Conservation (phyloP, 768 basidiomycete genomes). For the Boletus edulis region DNA sequence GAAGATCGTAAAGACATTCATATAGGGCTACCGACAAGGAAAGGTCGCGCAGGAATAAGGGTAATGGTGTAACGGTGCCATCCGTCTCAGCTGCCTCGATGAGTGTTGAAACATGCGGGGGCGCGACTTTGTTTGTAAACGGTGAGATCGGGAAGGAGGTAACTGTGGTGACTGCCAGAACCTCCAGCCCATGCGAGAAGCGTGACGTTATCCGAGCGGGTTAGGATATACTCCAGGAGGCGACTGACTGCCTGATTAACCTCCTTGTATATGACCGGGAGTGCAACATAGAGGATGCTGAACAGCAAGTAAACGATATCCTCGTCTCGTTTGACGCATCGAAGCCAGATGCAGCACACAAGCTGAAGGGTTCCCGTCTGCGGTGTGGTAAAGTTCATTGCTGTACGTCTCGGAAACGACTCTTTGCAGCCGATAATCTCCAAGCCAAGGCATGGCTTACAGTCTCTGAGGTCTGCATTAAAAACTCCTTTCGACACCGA, state of each 20-base stretch:
- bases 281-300: not conserved
- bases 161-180: not conserved
- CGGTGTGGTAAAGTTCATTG: not conserved
- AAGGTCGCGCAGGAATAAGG: not conserved
- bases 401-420: not conserved
- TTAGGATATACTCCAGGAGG: not conserved
- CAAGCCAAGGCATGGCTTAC: too few species aligned
- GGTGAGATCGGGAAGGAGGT: not conserved
- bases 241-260: not conserved
- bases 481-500: too few species aligned
- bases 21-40: not conserved
- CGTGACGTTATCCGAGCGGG: not conserved
- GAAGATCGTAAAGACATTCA: not conserved
- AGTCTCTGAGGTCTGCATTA: too few species aligned
- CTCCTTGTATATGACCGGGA: not conserved
- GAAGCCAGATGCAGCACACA: constrained; percentile 7
- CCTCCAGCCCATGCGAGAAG: not conserved
- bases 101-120: not conserved
- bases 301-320: constrained; percentile 2
- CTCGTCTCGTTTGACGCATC: constrained; percentile 9
- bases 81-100: not conserved
- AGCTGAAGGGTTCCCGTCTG: not conserved
- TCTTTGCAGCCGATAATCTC: too few species aligned
- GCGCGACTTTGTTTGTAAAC: not conserved
- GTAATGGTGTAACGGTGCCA: not conserved